These are phyloP conservation scores for Nothopassalora personata DNA, from an alignment of 2,329 filamentous ascomycete species.

Conservation along the genomic window DNA sequence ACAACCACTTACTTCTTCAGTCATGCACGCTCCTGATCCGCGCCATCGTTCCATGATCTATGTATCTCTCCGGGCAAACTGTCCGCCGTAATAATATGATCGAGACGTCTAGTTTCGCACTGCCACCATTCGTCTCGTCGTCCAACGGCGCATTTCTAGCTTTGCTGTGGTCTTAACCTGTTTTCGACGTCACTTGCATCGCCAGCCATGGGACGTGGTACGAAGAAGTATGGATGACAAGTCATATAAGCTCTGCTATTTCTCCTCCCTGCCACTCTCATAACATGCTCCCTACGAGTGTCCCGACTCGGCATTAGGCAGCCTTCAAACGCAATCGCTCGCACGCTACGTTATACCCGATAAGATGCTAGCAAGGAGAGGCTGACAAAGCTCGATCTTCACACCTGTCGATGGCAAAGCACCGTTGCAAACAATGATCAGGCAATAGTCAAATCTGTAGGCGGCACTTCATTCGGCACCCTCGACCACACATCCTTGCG, in stretches of 20 bases:
- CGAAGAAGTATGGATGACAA: background rate
- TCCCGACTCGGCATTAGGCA: background rate
- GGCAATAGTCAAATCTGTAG: background rate
- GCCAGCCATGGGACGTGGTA: background rate
- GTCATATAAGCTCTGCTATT: background rate
- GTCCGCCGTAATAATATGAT: background rate
- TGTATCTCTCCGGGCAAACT: too few species aligned
- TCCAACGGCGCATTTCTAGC: background rate
- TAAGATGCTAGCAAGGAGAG: background rate
- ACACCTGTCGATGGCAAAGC: background rate
- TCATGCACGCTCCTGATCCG: background rate
- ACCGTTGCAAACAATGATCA: background rate
- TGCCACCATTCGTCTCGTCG: background rate
- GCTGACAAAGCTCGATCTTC: background rate
- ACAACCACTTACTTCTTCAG: background rate
- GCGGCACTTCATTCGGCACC: slow-evolving; percentile 5
- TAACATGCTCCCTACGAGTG: background rate
- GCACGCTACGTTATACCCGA: background rate
- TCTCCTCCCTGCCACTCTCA: background rate
- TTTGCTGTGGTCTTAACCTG: background rate
- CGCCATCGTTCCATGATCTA: too few species aligned
- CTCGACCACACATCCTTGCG: slow-evolving; percentile 67
- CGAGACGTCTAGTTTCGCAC: background rate
- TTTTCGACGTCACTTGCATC: background rate
- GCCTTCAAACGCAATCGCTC: background rate